phyloP scores from a whole-genome alignment of 2,329 filamentous ascomycete species.

The Xylaria sp. region DNA sequence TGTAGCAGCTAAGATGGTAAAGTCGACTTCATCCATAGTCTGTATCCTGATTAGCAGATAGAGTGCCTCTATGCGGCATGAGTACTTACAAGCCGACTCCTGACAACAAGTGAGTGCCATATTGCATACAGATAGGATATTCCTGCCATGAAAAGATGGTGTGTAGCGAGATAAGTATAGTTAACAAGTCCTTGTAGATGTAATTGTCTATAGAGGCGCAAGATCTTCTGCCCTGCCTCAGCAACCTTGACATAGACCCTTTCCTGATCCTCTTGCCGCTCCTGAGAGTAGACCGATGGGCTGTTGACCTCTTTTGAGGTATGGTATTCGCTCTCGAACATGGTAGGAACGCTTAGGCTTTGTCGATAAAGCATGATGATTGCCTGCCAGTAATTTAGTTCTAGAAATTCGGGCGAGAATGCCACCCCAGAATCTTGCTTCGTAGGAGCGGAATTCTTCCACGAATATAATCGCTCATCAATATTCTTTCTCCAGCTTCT shows the following conservation, averaged over 20 bases:
- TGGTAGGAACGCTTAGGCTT: slow-evolving; percentile 84
- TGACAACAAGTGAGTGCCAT: slow-evolving; percentile 92
- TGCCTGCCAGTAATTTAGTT: slow-evolving; percentile 97
- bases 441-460: slow-evolving; percentile 85
- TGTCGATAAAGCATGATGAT: slow-evolving; percentile 96
- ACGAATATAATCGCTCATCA: slow-evolving; percentile 82
- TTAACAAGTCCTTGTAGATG: slow-evolving; percentile 91
- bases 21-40: slow-evolving; percentile 97
- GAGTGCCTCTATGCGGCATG: slow-evolving; percentile 26
- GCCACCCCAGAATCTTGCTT: slow-evolving; percentile 84
- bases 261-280: slow-evolving; percentile 84
- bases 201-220: slow-evolving; percentile 89
- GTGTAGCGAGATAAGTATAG: slow-evolving; percentile 94
- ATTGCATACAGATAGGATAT: slow-evolving; percentile 97
- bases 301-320: slow-evolving; percentile 73
- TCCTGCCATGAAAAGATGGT: slow-evolving; percentile 97
- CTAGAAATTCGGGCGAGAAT: slow-evolving; percentile 89
- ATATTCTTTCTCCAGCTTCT: slow-evolving; percentile 89
- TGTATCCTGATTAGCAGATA: slow-evolving; percentile 51
- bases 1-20: slow-evolving; percentile 91
- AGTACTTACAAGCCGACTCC: slow-evolving; percentile 81
- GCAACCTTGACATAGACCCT: slow-evolving; percentile 94
- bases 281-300: slow-evolving; percentile 69
- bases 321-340: slow-evolving; percentile 82
- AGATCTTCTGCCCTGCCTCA: slow-evolving; percentile 91